Base-by-base conservation (phyloP, 345 rosid genomes). In the Durio zibethinus region DNA sequence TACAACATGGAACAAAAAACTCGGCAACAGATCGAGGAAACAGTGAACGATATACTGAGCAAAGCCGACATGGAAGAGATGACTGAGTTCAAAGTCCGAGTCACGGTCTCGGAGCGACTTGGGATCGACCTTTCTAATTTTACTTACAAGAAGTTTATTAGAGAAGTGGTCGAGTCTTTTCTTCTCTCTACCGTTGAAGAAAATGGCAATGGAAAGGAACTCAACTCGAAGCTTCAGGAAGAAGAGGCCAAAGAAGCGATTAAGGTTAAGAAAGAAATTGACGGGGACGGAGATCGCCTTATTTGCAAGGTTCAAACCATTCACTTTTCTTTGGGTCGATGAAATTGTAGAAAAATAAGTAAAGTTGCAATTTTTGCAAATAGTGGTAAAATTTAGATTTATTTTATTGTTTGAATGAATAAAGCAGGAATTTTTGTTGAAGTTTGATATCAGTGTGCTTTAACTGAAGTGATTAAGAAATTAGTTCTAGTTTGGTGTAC, bases 21-120 rank as follows among this genome's bases (percentile, higher is more conserved):
- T 43, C 64, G 16, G 23, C 80, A 66, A 57, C 87, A 64, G 75
- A 86, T 94, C 81, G 88, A 89, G 82, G 89, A 85, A 75, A 82
- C 90, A 25, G 93, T 93, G 50, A 80, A 71, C 61, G 84, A 81
- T 2, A 82, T 91, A 36, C 94, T 93, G 23, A 85, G 71, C 68
- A 74, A 75, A 57, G 87, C 92, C 18, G 83, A 93, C 82, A 77
- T 93, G 86, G 89, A 85, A 25, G 85, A 77, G 15, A 85, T 90
- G 85, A 93, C 94, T 4, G 98, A 93, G 90, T 91, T 86, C 85
- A 88, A 89, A 75, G 88, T 91, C 86, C 89, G 98, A 40, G 57
- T 75, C 29, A 62, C 79, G 14, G 94, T 87, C 72, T 83, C 94
- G 1, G 82, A 83, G 80, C 87, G 76, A 38, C 89, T 91, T 66